Conservation (phyloP, 208 protist genomes). For the Blechomonas ayalai region DNA sequence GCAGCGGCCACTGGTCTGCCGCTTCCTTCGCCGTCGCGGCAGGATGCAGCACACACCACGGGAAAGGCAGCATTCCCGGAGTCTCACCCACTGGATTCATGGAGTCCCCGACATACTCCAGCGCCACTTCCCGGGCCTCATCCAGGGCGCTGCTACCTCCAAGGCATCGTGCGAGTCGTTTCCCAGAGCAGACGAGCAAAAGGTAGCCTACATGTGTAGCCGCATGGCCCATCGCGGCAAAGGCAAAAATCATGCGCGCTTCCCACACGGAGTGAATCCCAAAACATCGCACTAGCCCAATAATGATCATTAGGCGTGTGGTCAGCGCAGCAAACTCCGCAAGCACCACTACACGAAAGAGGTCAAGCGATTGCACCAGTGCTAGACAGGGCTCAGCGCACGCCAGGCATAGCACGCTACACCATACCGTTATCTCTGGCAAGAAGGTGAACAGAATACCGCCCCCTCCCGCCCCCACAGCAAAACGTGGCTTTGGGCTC, state of each 20-base stretch:
- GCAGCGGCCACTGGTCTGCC: constrained; percentile 13
- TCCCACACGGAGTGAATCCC: constrained; percentile 13
- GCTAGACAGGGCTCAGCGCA: constrained; percentile 56
- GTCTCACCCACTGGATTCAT: neutral
- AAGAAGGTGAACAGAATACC: constrained; percentile 8
- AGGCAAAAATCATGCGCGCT: constrained; percentile 45
- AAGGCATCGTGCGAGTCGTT: constrained; percentile 11
- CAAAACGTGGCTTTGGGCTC: neutral
- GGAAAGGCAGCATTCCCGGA: neutral
- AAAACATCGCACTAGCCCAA: constrained; percentile 18
- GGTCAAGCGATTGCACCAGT: constrained; percentile 55
- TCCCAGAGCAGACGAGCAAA: constrained; percentile 21
- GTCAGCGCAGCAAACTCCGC: constrained; percentile 55
- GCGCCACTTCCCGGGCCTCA: constrained; percentile 15
- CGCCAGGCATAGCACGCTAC: constrained; percentile 31
- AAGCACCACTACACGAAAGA: constrained; percentile 51
- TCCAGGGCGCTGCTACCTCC: constrained; percentile 17
- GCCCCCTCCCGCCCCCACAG: neutral
- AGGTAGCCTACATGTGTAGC: constrained; percentile 41
- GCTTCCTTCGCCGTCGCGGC: neutral
- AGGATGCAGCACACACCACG: neutral
- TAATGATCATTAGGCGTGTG: constrained; percentile 34
- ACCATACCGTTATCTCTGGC: constrained; percentile 45
- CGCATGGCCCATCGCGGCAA: constrained; percentile 48
- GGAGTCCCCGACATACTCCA: constrained; percentile 3